Conservation (phyloP, 1,139 yeast species). For the Ogataea hybrid region DNA sequence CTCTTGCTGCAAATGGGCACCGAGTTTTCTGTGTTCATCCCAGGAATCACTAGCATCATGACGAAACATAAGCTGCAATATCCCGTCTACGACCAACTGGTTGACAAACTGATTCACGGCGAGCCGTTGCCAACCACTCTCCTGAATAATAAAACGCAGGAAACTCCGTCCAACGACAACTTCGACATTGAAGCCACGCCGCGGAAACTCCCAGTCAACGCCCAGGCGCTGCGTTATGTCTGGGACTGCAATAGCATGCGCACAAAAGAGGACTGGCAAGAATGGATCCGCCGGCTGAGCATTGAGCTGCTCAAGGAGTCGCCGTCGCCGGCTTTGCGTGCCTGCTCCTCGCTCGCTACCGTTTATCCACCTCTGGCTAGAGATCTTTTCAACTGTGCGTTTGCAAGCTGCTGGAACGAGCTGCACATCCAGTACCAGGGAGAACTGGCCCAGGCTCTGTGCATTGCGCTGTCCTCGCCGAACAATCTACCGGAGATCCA, state of each 20-base stretch:
- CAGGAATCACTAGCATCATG: constrained; percentile 74
- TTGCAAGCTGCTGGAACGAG: constrained; percentile 96
- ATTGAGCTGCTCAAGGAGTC: constrained; percentile 87
- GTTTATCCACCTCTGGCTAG: constrained; percentile 87
- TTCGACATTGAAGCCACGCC: constrained; percentile 69
- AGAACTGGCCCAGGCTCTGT: constrained; percentile 80
- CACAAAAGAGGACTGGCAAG: constrained; percentile 96
- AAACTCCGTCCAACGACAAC: constrained; percentile 51
- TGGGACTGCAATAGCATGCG: constrained; percentile 93
- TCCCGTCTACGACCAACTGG: constrained; percentile 76
- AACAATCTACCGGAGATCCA: constrained; percentile 96
- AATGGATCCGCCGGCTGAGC: constrained; percentile 88
- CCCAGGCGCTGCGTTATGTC: constrained; percentile 69
- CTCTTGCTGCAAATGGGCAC: constrained; percentile 77
- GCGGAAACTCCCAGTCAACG: constrained; percentile 80
- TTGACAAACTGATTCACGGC: constrained; percentile 74
- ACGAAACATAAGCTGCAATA: constrained; percentile 65
- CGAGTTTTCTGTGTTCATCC: constrained; percentile 85
- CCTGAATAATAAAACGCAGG: constrained; percentile 67
- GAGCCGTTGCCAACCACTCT: constrained; percentile 85
- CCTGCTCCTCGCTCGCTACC: constrained; percentile 88
- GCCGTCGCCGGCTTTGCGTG: constrained; percentile 92
- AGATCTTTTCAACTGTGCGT: constrained; percentile 90
- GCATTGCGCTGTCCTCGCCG: constrained; percentile 84
- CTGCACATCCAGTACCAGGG: constrained; percentile 90